Evolutionary conservation across 2,329 filamentous ascomycete species (phyloP).

Genomic region (Aspergillus phoenicis): DNA sequence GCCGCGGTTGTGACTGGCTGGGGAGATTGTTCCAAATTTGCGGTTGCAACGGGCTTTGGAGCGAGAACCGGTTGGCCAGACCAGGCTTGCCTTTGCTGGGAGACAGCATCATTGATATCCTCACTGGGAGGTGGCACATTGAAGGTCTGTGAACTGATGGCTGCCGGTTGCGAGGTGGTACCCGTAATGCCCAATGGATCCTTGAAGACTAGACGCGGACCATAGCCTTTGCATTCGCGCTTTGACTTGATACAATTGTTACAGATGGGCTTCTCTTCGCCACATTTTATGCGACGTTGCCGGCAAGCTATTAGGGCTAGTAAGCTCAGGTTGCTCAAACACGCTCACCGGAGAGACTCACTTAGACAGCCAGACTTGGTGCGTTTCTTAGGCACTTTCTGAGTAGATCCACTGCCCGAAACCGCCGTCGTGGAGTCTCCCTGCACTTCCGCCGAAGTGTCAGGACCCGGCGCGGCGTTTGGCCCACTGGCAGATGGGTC

Average conservation of each 20-base stretch:
- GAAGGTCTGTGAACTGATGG: slow-evolving; percentile 16
- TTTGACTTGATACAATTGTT: slow-evolving; percentile 52
- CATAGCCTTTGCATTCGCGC: slow-evolving; percentile 49
- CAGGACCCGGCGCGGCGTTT: slow-evolving; percentile 9
- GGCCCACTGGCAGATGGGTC: slow-evolving; percentile 6
- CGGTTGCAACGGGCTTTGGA: slow-evolving; percentile 30
- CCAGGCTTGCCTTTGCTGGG: slow-evolving; percentile 27
- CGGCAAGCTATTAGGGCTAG: slow-evolving; percentile 69
- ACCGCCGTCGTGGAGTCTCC: slow-evolving; percentile 17
- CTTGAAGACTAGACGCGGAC: slow-evolving; percentile 46
- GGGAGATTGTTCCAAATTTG: slow-evolving; percentile 14
- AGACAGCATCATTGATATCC: slow-evolving; percentile 25
- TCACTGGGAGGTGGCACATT: slow-evolving; percentile 23
- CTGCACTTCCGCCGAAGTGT: slow-evolving; percentile 1
- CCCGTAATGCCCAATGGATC: slow-evolving; percentile 41
- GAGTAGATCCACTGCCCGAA: slow-evolving; percentile 23
- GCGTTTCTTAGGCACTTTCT: slow-evolving; percentile 59
- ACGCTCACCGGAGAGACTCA: slow-evolving; percentile 50
- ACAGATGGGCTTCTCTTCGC: slow-evolving; percentile 67
- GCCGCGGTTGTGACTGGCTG: slow-evolving; percentile 9
- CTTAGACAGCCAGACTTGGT: slow-evolving; percentile 93
- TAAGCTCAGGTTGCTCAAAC: slow-evolving; percentile 10
- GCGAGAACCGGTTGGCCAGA: slow-evolving; percentile 38
- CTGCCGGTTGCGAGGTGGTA: slow-evolving; percentile 24
- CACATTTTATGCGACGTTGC: slow-evolving; percentile 94